phyloP scores from a whole-genome alignment of 2,329 filamentous ascomycete genomes.

The Colletotrichum graminicola region DNA sequence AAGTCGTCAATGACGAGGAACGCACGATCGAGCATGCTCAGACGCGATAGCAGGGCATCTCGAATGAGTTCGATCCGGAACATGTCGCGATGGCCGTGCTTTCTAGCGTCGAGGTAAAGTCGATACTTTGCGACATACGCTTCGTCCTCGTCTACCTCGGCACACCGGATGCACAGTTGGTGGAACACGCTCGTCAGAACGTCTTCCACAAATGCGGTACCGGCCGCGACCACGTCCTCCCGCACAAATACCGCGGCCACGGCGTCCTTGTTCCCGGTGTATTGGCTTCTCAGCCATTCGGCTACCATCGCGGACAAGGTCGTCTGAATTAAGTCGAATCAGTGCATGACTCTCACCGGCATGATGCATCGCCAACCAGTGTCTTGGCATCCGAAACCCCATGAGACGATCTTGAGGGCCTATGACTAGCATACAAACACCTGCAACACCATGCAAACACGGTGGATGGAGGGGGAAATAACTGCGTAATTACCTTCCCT shows the following conservation, averaged over 20 bases:
- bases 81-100: constrained; percentile 33
- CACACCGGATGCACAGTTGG: constrained; percentile 8
- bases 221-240: background rate
- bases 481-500: constrained; percentile 15
- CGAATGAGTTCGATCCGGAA: constrained; percentile 23
- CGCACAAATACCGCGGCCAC: constrained; percentile 5
- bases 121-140: constrained; percentile 19
- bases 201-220: constrained; percentile 14
- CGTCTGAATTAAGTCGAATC: constrained; percentile 3
- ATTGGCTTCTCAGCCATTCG: background rate
- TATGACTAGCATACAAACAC: background rate
- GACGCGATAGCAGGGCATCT: constrained; percentile 13
- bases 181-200: constrained; percentile 8
- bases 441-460: background rate
- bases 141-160: constrained; percentile 9
- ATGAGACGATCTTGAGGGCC: constrained; percentile 5
- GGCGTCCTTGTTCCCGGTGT: background rate
- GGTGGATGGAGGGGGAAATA: background rate
- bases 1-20: constrained; percentile 14
- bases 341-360: constrained; percentile 11
- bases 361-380: constrained; percentile 10
- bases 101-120: constrained; percentile 19
- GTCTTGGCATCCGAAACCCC: constrained; percentile 15
- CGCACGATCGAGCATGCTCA: constrained; percentile 15
- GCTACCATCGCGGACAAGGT: constrained; percentile 1